Evolutionary conservation across 208 protist genomes (phyloP).

Genomic region (Porcisia deanei): DNA sequence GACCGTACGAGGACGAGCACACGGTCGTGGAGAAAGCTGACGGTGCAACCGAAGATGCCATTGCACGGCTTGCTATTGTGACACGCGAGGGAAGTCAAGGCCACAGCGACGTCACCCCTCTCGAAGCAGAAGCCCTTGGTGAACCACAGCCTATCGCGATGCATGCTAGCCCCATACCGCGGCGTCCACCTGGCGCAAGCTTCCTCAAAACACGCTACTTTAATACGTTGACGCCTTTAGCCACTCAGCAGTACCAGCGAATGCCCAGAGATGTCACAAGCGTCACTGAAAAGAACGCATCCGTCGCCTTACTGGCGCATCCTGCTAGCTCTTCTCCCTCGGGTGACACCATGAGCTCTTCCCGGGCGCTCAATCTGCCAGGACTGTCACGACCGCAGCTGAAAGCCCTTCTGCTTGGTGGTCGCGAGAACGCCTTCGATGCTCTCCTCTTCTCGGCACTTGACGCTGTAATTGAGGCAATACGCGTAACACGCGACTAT

Average conservation of each 20-base stretch:
- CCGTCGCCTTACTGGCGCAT: conserved; percentile 12
- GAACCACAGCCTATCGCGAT: not conserved
- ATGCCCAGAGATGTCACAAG: not conserved
- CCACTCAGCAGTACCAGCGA: not conserved
- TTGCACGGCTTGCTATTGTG: not conserved
- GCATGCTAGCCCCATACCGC: conserved; percentile 6
- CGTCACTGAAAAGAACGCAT: not conserved
- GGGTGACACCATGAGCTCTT: conserved; percentile 9
- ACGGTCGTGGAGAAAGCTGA: conserved; percentile 5
- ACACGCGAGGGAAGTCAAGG: not conserved
- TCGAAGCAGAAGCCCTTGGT: not conserved
- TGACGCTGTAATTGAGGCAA: conserved; percentile 51
- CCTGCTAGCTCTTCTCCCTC: not conserved
- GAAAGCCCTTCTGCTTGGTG: conserved; percentile 33
- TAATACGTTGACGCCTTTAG: not conserved
- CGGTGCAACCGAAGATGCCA: not conserved
- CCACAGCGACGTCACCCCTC: not conserved
- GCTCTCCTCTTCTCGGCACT: conserved; percentile 58
- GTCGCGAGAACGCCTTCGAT: conserved; percentile 61
- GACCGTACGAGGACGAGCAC: conserved; percentile 47
- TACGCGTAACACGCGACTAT: conserved; percentile 45
- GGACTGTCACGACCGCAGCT: conserved; percentile 36
- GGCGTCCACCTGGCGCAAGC: conserved; percentile 19
- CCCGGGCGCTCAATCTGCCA: conserved; percentile 30
- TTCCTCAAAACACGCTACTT: conserved; percentile 32